Conservation (phyloP, 2,329 filamentous ascomycete species). For the Mycosphaerella sp. region DNA sequence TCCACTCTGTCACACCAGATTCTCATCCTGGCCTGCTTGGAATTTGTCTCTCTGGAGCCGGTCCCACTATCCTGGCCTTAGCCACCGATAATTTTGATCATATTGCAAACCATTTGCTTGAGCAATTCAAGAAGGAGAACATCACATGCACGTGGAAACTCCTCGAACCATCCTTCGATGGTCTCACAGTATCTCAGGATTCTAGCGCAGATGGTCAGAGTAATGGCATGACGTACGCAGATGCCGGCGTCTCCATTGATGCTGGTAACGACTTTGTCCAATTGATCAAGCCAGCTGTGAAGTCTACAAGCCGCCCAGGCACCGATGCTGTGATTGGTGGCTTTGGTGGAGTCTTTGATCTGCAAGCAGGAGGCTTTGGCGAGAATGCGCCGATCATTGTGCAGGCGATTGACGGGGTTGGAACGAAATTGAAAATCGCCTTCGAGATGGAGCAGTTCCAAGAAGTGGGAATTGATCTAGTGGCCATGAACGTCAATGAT, state of each 20-base stretch:
- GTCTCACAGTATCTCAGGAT: slow-evolving; percentile 39
- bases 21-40: slow-evolving; percentile 84
- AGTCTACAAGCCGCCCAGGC: slow-evolving; percentile 74
- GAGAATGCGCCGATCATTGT: slow-evolving; percentile 71
- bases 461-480: slow-evolving; percentile 92
- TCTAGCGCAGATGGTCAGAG: slow-evolving; percentile 17
- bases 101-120: slow-evolving; percentile 67
- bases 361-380: slow-evolving; percentile 64
- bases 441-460: slow-evolving; percentile 84
- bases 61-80: slow-evolving; percentile 88
- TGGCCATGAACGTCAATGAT: slow-evolving; percentile 99
- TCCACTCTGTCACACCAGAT: slow-evolving; percentile 82
- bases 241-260: slow-evolving; percentile 89
- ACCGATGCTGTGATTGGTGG: slow-evolving; percentile 92
- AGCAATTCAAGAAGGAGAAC: slow-evolving; percentile 62
- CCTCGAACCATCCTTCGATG: slow-evolving; percentile 77
- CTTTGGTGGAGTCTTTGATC: slow-evolving; percentile 82
- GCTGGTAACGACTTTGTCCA: slow-evolving; percentile 89
- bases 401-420: slow-evolving; percentile 93
- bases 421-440: slow-evolving; percentile 94
- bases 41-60: slow-evolving; percentile 90
- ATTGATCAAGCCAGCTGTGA: slow-evolving; percentile 85
- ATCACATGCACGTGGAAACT: slow-evolving; percentile 83
- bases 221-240: slow-evolving; percentile 69
- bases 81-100: slow-evolving; percentile 83